Evolutionary conservation across 768 basidiomycete genomes (phyloP), one percentile per base, ranked within the genome.

Genomic region (Rhodotorula kratochvilovae): DNA sequence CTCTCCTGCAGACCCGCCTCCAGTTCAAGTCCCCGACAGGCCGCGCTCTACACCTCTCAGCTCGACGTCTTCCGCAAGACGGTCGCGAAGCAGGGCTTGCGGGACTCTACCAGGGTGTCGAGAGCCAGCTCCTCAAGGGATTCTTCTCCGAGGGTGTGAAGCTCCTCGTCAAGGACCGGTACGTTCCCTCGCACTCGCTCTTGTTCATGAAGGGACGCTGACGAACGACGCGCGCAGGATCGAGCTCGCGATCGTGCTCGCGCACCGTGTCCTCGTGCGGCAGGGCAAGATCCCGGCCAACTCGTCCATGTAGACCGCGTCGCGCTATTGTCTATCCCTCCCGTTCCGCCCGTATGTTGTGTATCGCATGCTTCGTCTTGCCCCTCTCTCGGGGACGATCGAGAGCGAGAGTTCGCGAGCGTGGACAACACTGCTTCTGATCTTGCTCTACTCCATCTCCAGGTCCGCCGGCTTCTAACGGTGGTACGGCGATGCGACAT

Each of bases 131-230:
- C 13, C 45, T 72, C 62, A 87, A 86, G 75, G 84, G 85, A 1
- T 85, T 87, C 66, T 73, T 87, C 36, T 84, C 82, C 71, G 85
- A 87, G 76, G 87, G 86, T 0, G 81, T 87, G 2, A 86, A 86
- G 11, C 84, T 87, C 78, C 77, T 86, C 68, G 81, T 87, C 46
- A 87, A 87, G 79, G 85, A 86, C 70, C 80, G 86, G 84, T 84
- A 45, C 66, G 69, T 61, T 23, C 11, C 5, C 0, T 2, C 21
- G 17, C 6, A 5, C 21, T 45, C 29, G 15, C 8, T 23, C 35
- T 11, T 27, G 8, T 35, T 1, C 2, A 27, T 17, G 27, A 11
- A 7, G 51, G 3, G 27, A 21, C 2, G 27, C 63, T 64, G 17
- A 57, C 33, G 13, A 7, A 1, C 19, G 4, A 2, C n/a, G 7